Conservation (phyloP, 2,329 filamentous ascomycete genomes). For the Sclerotinia trifoliorum region DNA sequence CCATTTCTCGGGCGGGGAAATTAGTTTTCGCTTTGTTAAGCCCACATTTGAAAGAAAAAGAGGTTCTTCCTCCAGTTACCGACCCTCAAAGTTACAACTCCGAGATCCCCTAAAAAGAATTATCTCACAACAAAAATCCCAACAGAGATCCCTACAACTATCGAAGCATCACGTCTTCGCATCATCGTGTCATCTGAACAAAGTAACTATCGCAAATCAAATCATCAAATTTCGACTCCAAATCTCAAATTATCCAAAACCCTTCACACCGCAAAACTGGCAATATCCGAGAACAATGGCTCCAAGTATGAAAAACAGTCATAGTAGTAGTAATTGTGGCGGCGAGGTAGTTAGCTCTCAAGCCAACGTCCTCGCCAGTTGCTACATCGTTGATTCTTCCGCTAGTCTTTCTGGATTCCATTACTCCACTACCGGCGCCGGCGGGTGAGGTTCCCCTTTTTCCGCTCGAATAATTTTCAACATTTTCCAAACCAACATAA, state of each 20-base stretch:
- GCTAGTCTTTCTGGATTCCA: slow-evolving; percentile 78
- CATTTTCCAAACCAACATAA: background rate
- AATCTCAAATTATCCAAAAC: slow-evolving; percentile 17
- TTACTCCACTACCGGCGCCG: slow-evolving; percentile 90
- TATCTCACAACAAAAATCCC: background rate
- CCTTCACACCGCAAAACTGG: slow-evolving; percentile 37
- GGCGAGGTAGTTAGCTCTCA: slow-evolving; percentile 54
- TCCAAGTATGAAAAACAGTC: slow-evolving; percentile 39
- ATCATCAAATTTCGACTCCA: background rate
- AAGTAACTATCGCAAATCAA: slow-evolving; percentile 17
- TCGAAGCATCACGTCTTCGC: background rate
- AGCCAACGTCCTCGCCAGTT: slow-evolving; percentile 82
- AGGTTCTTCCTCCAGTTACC: background rate
- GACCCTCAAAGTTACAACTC: background rate
- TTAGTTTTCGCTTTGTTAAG: slow-evolving; percentile 5
- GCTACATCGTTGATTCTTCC: slow-evolving; percentile 78
- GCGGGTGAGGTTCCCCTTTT: slow-evolving; percentile 54
- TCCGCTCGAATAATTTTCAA: background rate
- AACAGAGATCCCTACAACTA: background rate
- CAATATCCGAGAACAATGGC: slow-evolving; percentile 38
- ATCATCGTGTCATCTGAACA: background rate
- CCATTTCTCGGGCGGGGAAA: background rate
- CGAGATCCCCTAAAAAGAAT: background rate
- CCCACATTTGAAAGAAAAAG: background rate
- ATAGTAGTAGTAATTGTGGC: slow-evolving; percentile 72